A percentile compares a stretch with the other conserved stretches of the same genome.
Conservation (phyloP, 805 yeast species). For the Starmerella ratchasimensis region DNA sequence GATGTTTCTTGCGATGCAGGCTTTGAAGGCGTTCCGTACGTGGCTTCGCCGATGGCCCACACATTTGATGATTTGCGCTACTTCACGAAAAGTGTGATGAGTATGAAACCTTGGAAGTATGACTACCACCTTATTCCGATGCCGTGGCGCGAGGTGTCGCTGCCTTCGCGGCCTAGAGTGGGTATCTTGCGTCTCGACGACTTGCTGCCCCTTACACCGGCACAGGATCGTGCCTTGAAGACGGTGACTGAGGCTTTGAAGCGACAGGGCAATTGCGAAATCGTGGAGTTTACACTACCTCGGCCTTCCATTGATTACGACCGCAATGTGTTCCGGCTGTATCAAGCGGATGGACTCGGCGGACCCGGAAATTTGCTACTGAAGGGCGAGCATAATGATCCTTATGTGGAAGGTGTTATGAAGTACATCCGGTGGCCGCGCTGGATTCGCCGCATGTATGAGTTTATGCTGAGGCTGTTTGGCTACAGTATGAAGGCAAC, state of each 20-base stretch:
- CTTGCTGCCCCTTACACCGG: conserved; percentile 39
- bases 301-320: conserved; percentile 39
- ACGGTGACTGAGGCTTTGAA: conserved; percentile 29
- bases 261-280: conserved; percentile 34
- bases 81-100: conserved; percentile 35
- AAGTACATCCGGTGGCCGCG: conserved; percentile 26
- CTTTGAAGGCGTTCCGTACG: conserved; percentile 29
- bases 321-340: conserved; percentile 42
- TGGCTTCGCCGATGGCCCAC: conserved; percentile 31
- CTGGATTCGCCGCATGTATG: conserved; percentile 26
- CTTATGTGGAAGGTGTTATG: conserved; percentile 26
- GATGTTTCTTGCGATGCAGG: conserved; percentile 32
- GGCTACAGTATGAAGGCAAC: conserved; percentile 29
- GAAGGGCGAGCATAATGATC: conserved; percentile 28
- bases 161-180: conserved; percentile 32
- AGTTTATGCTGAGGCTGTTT: conserved; percentile 27
- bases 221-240: conserved; percentile 30
- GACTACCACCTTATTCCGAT: conserved; percentile 35
- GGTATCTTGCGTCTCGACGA: conserved; percentile 39
- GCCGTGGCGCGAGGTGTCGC: conserved; percentile 36
- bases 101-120: conserved; percentile 41
- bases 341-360: conserved; percentile 33
- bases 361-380: conserved; percentile 20
- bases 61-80: conserved; percentile 37
- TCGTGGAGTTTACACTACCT: conserved; percentile 36